These are phyloP conservation scores for Cladophialophora exuberans DNA, from an alignment of 2,329 filamentous ascomycete species.

Conservation along the genomic window DNA sequence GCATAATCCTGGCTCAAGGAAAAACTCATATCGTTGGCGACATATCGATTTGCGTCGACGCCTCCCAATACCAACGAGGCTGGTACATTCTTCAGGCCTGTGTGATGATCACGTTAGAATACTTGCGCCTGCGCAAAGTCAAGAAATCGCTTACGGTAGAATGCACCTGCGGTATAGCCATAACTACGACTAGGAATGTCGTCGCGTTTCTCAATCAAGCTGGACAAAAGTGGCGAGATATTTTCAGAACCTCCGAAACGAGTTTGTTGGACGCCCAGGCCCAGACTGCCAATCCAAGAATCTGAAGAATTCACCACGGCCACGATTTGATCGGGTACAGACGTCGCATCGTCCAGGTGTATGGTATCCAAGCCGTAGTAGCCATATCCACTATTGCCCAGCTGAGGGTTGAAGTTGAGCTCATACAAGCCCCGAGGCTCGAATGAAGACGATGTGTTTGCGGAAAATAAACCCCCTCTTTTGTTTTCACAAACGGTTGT, in stretches of 20 bases:
- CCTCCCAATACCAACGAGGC: conserved; percentile 40
- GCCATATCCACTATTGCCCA: conserved; percentile 34
- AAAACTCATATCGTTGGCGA: conserved; percentile 36
- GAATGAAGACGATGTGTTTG: conserved; percentile 41
- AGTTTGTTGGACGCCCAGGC: conserved; percentile 36
- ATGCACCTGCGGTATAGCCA: conserved; percentile 40
- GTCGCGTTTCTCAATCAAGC: conserved; percentile 35
- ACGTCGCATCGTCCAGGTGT: conserved; percentile 33
- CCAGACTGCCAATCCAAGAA: conserved; percentile 41
- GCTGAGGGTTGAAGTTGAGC: conserved; percentile 31
- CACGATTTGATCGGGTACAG: conserved; percentile 38
- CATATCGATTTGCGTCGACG: conserved; percentile 38
- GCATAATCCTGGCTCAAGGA: conserved; percentile 36
- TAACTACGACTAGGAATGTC: conserved; percentile 39
- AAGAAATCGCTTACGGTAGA: conserved; percentile 34
- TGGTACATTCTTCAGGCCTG: conserved; percentile 37
- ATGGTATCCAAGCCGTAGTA: conserved; percentile 44
- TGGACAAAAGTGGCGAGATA: conserved; percentile 35
- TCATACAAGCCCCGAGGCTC: conserved; percentile 34
- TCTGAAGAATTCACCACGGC: conserved; percentile 38
- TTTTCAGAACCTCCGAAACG: conserved; percentile 33
- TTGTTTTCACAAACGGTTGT: conserved; percentile 34
- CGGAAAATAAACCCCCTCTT: conserved; percentile 38
- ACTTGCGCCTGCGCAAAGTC: background rate
- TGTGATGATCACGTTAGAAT: conserved; percentile 11